A percentile compares a stretch with the other conserved stretches of the same genome.
Conservation (phyloP, 805 yeast genomes). For the Kluyveromyces nonfermentans region DNA sequence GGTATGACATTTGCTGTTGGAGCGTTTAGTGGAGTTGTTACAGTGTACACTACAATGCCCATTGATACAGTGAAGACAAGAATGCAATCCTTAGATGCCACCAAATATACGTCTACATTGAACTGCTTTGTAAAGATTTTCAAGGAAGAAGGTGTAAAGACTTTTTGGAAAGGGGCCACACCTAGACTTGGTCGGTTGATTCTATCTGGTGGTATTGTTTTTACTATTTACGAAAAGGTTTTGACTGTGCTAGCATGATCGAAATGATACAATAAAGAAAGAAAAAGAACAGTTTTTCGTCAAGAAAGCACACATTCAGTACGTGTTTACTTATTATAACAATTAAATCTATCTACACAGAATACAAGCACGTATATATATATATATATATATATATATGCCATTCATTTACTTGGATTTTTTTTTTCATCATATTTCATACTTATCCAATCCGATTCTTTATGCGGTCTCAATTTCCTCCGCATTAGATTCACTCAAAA, state of each 20-base stretch:
- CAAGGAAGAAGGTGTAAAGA: slow-evolving; percentile 77
- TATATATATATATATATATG: too few species aligned
- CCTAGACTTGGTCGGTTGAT: slow-evolving; percentile 90
- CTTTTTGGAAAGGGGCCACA: slow-evolving; percentile 98
- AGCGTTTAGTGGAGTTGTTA: slow-evolving; percentile 79
- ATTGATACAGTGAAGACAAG: slow-evolving; percentile 93
- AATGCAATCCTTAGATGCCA: slow-evolving; percentile 88
- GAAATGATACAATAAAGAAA: not conserved
- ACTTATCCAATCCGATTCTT: not conserved
- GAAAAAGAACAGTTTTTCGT: not conserved
- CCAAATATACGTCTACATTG: slow-evolving; percentile 60
- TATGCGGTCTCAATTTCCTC: slow-evolving; percentile 9
- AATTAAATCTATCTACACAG: not conserved
- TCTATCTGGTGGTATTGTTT: slow-evolving; percentile 93
- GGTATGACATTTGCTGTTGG: slow-evolving; percentile 81
- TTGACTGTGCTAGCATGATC: slow-evolving; percentile 33
- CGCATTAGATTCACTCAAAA: slow-evolving; percentile 12
- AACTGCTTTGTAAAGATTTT: slow-evolving; percentile 76
- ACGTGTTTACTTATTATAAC: too few species aligned
- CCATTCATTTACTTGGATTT: too few species aligned
- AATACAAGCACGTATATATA: not conserved
- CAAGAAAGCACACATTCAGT: too few species aligned
- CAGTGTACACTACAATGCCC: slow-evolving; percentile 92
- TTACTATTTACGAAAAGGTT: slow-evolving; percentile 91
- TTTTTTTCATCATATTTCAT: slow-evolving; percentile 4